Evolutionary conservation across 2,329 filamentous ascomycete species (phyloP), one percentile per base, ranked within the genome.

Genomic region (Venturia effusa): DNA sequence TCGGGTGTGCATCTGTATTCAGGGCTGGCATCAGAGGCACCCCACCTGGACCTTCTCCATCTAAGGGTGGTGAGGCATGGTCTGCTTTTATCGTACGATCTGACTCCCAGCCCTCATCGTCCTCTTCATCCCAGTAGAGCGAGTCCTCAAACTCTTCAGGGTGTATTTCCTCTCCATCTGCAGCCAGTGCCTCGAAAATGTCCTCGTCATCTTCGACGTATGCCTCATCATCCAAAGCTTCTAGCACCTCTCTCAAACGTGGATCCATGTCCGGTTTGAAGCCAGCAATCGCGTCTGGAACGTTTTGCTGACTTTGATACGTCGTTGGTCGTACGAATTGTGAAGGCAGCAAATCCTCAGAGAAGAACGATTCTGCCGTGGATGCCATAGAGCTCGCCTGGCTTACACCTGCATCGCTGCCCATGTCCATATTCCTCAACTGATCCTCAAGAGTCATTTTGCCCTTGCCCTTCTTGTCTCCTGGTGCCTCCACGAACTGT

Each of bases 221-320:
- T 2, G 89, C 93, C 30, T 99, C 94, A 71, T 99, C 94, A 60
- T 99, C 94, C 37, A 99, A 78, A 13, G 94, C 94, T 76, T 97
- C 92, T 30, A 99, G 78, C 5, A 92, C 92, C 74, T 99, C 94
- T 57, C 94, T 84, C 68, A 99, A 74, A 45, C 93, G 83, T 1
- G 92, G 92, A 71, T 99, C 95, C 94, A 99, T 97, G 72, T 97
- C 92, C 7, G 95, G 94, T 75, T 99, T 89, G 74, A 99, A 96
- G 0, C 94, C 94, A 2, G 89, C 88, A 70, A 99, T 89, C 8
- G 86, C 87, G 76, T 99, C 94, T 0, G 94, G 94, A 0, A 97
- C 79, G 70, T 96, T 85, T 75, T 99, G 94, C 77, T 97, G 92
- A 63, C 92, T 88, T 74, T 97, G 90, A 73, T 97, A 97, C 57